These are phyloP conservation scores for Periconia digitata DNA, from an alignment of 2,329 filamentous ascomycete genomes.

Conservation along the genomic window DNA sequence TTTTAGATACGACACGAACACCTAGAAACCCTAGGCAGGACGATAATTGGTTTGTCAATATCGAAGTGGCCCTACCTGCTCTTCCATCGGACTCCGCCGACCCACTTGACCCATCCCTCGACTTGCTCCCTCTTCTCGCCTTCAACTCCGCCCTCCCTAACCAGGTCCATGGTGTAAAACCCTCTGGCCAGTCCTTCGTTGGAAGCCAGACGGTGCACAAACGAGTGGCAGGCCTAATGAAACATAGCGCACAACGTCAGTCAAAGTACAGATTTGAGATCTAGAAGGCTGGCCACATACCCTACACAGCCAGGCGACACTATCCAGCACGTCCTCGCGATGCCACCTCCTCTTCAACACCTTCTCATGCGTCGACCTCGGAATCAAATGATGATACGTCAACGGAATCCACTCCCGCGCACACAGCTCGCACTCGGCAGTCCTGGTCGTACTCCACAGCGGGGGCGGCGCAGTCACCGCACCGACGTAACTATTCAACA, in stretches of 20 bases:
- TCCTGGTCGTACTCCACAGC: slow-evolving; percentile 61
- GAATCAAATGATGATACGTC: slow-evolving; percentile 85
- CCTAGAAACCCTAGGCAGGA: too few species aligned
- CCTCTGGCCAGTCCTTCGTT: slow-evolving; percentile 77
- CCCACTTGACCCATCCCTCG: slow-evolving; percentile 70
- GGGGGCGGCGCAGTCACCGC: slow-evolving; percentile 64
- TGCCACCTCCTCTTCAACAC: slow-evolving; percentile 80
- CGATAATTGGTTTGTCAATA: too few species aligned
- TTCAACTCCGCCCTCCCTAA: slow-evolving; percentile 70
- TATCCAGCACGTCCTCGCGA: slow-evolving; percentile 70
- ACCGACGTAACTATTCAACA: slow-evolving; percentile 65
- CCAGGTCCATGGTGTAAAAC: slow-evolving; percentile 71
- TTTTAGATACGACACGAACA: too few species aligned
- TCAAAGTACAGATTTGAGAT: too few species aligned
- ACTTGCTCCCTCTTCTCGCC: slow-evolving; percentile 69
- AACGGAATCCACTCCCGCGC: slow-evolving; percentile 71
- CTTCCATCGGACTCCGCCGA: slow-evolving; percentile 75
- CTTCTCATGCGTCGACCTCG: slow-evolving; percentile 74
- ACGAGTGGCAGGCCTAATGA: slow-evolving; percentile 82
- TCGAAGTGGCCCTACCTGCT: slow-evolving; percentile 42
- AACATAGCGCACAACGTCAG: too few species aligned
- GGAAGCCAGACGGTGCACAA: slow-evolving; percentile 72
- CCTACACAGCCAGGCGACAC: slow-evolving; percentile 83
- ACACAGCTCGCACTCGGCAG: slow-evolving; percentile 70
- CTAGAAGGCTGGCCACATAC: too few species aligned